Percentiles rank a stretch among this genome's conserved stretches.
phyloP scores from a whole-genome alignment of 164 flowering plant species.

The Nelumbo lutea region DNA sequence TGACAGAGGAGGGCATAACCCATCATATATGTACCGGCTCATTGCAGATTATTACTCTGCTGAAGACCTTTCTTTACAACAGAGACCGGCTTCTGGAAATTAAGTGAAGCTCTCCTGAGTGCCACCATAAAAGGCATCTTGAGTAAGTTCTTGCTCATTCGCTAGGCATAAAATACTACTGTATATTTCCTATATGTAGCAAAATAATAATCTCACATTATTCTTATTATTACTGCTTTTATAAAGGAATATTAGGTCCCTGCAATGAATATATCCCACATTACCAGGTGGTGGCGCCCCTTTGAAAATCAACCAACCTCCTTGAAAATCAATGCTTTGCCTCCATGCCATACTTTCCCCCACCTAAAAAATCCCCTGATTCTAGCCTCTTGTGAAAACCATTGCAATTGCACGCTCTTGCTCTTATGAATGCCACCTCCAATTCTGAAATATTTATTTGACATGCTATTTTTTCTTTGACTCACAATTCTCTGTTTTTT shows the following conservation, averaged over 20 bases:
- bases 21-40: constrained; percentile 94
- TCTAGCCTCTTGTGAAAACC: no score
- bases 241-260: neutral
- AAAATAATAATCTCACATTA: neutral
- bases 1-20: constrained; percentile 92
- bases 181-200: neutral
- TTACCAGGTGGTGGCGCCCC: no score
- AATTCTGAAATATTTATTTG: no score
- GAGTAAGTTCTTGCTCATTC: constrained; percentile 13
- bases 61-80: constrained; percentile 69
- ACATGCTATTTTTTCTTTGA: no score
- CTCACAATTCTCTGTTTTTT: no score
- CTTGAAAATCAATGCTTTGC: no score
- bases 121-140: neutral
- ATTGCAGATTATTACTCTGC: constrained; percentile 97
- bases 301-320: no score
- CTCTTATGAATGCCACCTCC: no score
- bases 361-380: no score
- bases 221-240: neutral
- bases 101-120: constrained; percentile 13
- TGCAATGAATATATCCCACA: neutral
- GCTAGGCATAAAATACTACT: neutral
- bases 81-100: constrained; percentile 39
- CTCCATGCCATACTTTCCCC: no score
- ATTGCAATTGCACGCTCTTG: no score